Base-by-base conservation (phyloP, 768 basidiomycete genomes). In the Rhizopogon sp. region DNA sequence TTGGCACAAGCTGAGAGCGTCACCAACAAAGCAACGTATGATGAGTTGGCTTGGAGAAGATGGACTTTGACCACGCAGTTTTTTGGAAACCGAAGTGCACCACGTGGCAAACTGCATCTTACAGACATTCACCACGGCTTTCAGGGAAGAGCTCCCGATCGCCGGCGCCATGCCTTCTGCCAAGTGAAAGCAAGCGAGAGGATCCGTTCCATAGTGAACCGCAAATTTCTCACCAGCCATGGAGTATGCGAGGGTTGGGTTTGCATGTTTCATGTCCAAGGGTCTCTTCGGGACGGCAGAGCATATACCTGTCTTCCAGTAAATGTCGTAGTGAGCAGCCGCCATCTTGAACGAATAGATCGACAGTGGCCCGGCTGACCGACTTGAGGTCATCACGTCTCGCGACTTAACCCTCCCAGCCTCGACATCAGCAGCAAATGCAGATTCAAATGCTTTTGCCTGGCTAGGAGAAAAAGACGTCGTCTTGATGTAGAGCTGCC, bases 231-330 rank as follows among this genome's bases (percentile, higher is more conserved):
- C 61, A 16, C 62, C 55, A 1, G 59, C 50, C 13, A 43, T 11
- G 20, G 69, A 70, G 29, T 66, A 70, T 1, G 56, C 60, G 10
- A 70, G 70, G 9, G 69, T 72, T 1, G 68, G 69, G 17, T 72
- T 70, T 43, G 66, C 56, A 43, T 50, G 39, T 16, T 60, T 60
- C 17, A 63, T 53, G 11, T 39, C 54, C 2, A 57, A 59, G 3
- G 41, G 56, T 28, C 33, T 45, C 49, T 56, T 62, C 10, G 59
- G 6, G 6, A 64, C 63, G 40, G 65, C 68, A 7, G 67, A 64
- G 14, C 65, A 69, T 37, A 62, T 22, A 7, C 67, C 67, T 1
- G 58, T 50, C 1, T 47, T 57, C 67, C 67, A 70, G 44, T 67
- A 69, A 2, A 53, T 54, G 50, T 53, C 47, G 41, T 69, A 69